These are phyloP conservation scores for Lolium perenne DNA, from an alignment of 176 grass and related monocot genomes.

Conservation along the genomic window DNA sequence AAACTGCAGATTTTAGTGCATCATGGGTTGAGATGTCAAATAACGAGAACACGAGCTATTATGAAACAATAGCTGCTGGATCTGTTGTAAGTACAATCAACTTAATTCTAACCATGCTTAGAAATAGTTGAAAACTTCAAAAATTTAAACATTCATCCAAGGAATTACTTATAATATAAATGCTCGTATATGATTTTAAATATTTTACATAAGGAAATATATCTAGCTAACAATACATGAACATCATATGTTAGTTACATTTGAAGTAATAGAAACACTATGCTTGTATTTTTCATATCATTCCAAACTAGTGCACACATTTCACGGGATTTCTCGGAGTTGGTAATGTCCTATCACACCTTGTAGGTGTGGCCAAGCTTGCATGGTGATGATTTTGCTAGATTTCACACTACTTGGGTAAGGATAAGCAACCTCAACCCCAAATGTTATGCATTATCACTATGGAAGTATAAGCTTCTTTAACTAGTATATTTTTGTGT, in stretches of 20 bases:
- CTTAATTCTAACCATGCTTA: background rate
- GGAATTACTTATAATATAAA: background rate
- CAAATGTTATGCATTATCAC: background rate
- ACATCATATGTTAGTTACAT: background rate
- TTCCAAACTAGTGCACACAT: too few relatives aligned
- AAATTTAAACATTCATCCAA: background rate
- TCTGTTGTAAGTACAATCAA: background rate
- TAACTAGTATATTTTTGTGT: background rate
- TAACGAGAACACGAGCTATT: background rate
- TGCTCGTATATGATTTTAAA: background rate
- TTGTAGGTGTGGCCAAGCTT: background rate
- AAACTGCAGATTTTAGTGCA: background rate
- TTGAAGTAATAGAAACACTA: too few relatives aligned
- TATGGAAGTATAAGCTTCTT: background rate
- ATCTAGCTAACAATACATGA: background rate
- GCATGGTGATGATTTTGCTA: background rate
- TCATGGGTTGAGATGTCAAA: background rate
- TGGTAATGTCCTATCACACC: background rate
- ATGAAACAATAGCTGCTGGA: too few relatives aligned
- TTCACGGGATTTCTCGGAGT: background rate
- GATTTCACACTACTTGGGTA: background rate
- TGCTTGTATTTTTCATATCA: too few relatives aligned
- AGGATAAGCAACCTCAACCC: background rate
- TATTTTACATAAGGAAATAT: background rate
- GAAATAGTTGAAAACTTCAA: background rate